Conservation (phyloP, 352 stramenopile genomes). For the Pythium sp. region DNA sequence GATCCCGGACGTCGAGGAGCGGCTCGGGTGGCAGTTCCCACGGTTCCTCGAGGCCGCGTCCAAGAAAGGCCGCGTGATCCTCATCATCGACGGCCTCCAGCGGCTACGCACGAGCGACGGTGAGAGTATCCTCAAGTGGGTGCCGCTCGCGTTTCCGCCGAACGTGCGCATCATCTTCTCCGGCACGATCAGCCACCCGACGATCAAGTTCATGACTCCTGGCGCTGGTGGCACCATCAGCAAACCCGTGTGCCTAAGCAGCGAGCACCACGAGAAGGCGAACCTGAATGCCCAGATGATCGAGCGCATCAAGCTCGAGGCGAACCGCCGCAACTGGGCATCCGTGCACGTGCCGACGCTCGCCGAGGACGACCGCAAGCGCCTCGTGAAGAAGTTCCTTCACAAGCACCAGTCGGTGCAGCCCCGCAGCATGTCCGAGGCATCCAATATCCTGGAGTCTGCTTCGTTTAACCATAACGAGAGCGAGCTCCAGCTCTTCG, state of each 20-base stretch:
- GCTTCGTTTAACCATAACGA: too few species aligned
- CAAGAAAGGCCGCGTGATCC: conserved; percentile 87
- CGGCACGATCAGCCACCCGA: conserved; percentile 48
- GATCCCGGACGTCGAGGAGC: conserved; percentile 81
- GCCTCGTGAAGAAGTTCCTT: conserved; percentile 65
- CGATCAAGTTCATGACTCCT: conserved; percentile 35
- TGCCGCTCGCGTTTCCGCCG: conserved; percentile 82
- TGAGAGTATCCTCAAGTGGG: conserved; percentile 90
- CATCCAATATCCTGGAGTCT: neutral
- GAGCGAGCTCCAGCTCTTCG: conserved; percentile 57
- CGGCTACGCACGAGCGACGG: conserved; percentile 81
- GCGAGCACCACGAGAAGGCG: conserved; percentile 60
- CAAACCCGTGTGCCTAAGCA: conserved; percentile 15
- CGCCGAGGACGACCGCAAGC: conserved; percentile 55
- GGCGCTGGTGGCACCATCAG: neutral
- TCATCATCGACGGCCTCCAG: conserved; percentile 90
- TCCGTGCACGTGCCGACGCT: conserved; percentile 57
- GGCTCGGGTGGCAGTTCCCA: conserved; percentile 89
- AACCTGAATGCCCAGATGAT: conserved; percentile 73
- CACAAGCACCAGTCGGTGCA: conserved; percentile 25
- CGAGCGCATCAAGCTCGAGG: conserved; percentile 81
- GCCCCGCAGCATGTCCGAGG: conserved; percentile 4
- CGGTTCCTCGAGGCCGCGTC: conserved; percentile 87
- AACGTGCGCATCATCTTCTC: conserved; percentile 89
- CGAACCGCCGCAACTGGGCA: conserved; percentile 73